Evolutionary conservation across 305 asterid species (phyloP).

Genomic region (Fraxinus angustifolia): DNA sequence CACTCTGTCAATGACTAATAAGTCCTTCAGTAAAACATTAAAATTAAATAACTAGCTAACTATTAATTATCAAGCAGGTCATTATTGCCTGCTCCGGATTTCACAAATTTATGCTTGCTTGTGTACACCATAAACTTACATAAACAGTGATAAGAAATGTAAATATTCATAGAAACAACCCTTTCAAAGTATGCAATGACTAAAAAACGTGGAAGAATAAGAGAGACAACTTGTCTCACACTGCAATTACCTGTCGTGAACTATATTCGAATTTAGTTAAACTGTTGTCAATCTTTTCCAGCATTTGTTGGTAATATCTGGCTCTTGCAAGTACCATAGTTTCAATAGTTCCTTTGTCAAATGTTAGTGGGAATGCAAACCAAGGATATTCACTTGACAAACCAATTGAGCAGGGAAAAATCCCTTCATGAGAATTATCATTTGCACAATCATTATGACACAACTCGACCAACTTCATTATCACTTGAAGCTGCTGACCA

Average conservation of each 20-base stretch:
- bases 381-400: constrained; percentile 50
- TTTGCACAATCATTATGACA: constrained; percentile 50
- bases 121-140: constrained; percentile 2
- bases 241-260: constrained; percentile 53
- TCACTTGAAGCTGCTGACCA: constrained; percentile 98
- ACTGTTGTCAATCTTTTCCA: constrained; percentile 60
- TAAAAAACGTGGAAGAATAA: constrained; percentile 13
- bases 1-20: constrained; percentile 12
- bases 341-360: constrained; percentile 64
- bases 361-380: constrained; percentile 62
- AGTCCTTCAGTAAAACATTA: constrained; percentile 19
- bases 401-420: constrained; percentile 63
- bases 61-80: constrained; percentile 23
- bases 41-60: constrained; percentile 12
- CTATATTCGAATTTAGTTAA: constrained; percentile 59
- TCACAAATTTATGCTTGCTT: constrained; percentile 14
- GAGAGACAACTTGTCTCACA: constrained; percentile 7
- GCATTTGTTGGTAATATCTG: constrained; percentile 63
- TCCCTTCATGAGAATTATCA: constrained; percentile 44
- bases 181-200: constrained; percentile 5
- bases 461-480: constrained; percentile 75
- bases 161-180: constrained; percentile 16
- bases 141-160: constrained; percentile 10
- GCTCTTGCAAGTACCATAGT: constrained; percentile 55
- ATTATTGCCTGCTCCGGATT: background rate